Conservation (phyloP, 495 filamentous ascomycete species). For the Cercophora samala region DNA sequence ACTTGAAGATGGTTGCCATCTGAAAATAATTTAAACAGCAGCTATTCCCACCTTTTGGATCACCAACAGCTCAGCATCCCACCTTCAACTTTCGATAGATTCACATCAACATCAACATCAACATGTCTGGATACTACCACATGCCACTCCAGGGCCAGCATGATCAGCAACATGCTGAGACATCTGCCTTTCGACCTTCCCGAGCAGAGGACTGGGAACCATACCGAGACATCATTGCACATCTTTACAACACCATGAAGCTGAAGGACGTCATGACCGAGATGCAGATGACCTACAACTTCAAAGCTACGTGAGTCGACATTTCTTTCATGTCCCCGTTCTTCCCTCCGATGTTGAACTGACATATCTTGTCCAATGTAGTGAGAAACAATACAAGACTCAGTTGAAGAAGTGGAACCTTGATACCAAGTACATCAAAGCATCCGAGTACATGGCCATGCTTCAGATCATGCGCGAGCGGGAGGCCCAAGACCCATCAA, state of each 20-base stretch:
- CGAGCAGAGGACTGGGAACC: conserved; percentile 41
- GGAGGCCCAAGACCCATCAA: conserved; percentile 28
- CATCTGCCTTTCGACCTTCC: conserved; percentile 27
- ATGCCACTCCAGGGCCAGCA: conserved; percentile 7
- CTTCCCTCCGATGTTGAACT: neutral
- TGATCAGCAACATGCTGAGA: conserved; percentile 8
- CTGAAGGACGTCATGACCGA: conserved; percentile 38
- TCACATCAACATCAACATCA: neutral
- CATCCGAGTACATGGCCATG: conserved; percentile 39
- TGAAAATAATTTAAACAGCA: conserved; percentile 5
- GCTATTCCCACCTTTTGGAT: neutral
- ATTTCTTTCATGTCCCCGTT: too few species aligned
- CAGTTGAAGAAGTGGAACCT: conserved; percentile 42
- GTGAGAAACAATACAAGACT: conserved; percentile 40
- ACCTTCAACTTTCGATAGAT: neutral
- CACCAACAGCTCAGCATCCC: neutral
- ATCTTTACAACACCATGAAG: conserved; percentile 36
- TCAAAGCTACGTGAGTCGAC: conserved; percentile 36
- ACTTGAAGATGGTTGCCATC: neutral
- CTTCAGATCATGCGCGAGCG: conserved; percentile 33
- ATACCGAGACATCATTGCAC: conserved; percentile 33
- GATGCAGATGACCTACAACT: conserved; percentile 31
- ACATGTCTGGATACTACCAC: conserved; percentile 21
- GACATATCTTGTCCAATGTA: neutral
- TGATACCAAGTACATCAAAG: conserved; percentile 41